Evolutionary conservation across 75 land plant species (phyloP), one percentile per base, ranked within the genome.

Genomic region (Cunninghamia lanceolata): DNA sequence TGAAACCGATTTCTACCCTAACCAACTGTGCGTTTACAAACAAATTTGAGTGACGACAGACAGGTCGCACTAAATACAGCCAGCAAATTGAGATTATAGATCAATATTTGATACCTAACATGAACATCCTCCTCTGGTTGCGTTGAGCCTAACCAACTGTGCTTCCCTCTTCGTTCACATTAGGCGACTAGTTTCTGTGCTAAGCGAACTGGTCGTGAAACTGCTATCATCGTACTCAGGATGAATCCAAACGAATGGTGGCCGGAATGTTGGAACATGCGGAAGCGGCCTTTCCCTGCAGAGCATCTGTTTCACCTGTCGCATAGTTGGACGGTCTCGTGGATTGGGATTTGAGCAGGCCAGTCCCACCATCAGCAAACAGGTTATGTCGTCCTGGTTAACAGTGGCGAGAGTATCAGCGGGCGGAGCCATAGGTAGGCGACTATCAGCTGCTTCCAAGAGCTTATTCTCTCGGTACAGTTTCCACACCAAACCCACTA

Each of bases 401-500:
- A 46, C 34, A 32, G 4, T 15, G 21, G 7, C 16, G 1, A 8
- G 6, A 28, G 36, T 11, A 9, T 13, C 34, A 8, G 35, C 75
- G 2, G 14, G 14, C 11, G 30, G 11, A 28, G 38, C 17, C 3
- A 35, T 3, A 34, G 43, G 52, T 25, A 92, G 89, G 63, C 83
- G 47, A 25, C 10, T 59, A 79, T 95, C 95, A 30, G 89, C 92
- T 0, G 92, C 92, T 11, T 89, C 89, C 1, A 88, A 45, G 2
- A 95, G 84, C 63, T 71, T 87, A 10, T 84, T 89, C 46, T 92
- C 90, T 1, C 90, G 77, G 85, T 89, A 74, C 45, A 89, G 83
- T 14, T 56, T 85, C 97, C 97, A 94, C 47, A 94, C 97, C 92
- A 89, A 91, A 83, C 88, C 91, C n/a, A 89, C 88, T n/a, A 90